phyloP scores from a whole-genome alignment of 78 protist species.

The slime mould (Dictyostelium discoideum) region DNA sequence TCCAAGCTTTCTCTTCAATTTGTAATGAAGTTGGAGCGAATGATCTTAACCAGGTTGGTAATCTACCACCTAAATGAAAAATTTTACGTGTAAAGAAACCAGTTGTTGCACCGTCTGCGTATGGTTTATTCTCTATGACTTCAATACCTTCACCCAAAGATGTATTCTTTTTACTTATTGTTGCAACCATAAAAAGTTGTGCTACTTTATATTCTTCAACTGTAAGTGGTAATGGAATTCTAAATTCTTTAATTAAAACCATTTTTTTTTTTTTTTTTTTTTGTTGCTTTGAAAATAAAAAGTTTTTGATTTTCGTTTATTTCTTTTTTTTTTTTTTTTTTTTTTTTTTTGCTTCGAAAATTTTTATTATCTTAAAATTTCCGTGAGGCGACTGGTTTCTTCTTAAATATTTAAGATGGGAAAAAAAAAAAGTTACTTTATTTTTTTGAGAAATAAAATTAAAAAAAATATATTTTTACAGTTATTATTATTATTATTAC shows the following conservation, averaged over 20 bases:
- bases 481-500: background rate
- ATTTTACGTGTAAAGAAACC: slow-evolving; percentile 91
- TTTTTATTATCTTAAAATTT: too few relatives aligned
- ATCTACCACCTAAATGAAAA: slow-evolving; percentile 67
- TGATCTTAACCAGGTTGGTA: slow-evolving; percentile 63
- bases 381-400: too few relatives aligned
- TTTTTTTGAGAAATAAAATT: too few relatives aligned
- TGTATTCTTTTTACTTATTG: slow-evolving; percentile 60
- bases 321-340: too few relatives aligned
- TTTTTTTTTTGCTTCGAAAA: too few relatives aligned
- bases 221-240: slow-evolving; percentile 72
- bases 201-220: slow-evolving; percentile 71
- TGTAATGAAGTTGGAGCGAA: slow-evolving; percentile 58
- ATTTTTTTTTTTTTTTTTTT: background rate
- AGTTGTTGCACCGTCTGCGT: slow-evolving; percentile 37
- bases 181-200: slow-evolving; percentile 82
- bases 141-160: slow-evolving; percentile 82
- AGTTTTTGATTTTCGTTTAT: too few relatives aligned
- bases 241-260: slow-evolving; percentile 76
- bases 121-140: slow-evolving; percentile 71
- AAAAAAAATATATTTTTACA: too few relatives aligned
- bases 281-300: too few relatives aligned
- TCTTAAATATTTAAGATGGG: too few relatives aligned
- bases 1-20: slow-evolving; percentile 94
- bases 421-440: too few relatives aligned